Base-by-base conservation (phyloP, 352 stramenopile genomes). In the Ochromonadaceae sp. region DNA sequence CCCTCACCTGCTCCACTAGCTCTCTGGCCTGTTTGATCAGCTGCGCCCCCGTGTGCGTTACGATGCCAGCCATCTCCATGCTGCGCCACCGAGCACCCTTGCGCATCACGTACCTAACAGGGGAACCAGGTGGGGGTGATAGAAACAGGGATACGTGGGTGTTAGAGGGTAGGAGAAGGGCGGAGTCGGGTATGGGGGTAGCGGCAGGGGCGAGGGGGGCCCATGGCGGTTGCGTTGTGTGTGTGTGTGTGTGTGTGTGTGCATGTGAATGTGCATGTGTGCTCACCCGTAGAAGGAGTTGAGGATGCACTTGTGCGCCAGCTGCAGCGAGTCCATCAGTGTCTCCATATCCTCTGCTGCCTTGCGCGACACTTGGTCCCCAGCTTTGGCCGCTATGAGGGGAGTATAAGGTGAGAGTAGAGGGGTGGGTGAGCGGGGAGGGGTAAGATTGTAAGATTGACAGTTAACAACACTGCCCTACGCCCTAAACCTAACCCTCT, bases 241-340 rank as follows among this genome's bases (percentile, higher is more conserved):
- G n/a, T n/a, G n/a, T n/a, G n/a, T n/a, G n/a, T n/a, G n/a, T n/a
- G n/a, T n/a, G n/a, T n/a, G n/a, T n/a, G n/a, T n/a, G n/a, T n/a
- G n/a, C n/a, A n/a, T n/a, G 43, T 30, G 55, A 47, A 61, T 26
- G 59, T 58, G 0, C 0, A 46, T 46, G 87, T n/a, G n/a, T n/a
- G n/a, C n/a, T n/a, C n/a, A n/a, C 14, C 94, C 94, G 68, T 99
- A 99, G 69, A 99, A 99, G 31, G 81, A 87, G 72, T 99, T 99
- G 0, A 99, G 74, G 73, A 99, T 99, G 77, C 94, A 99, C 76
- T 99, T 99, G 79, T 99, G 94, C 3, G 94, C 94, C 22, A 99
- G 81, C 80, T 99, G 94, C 14, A 99, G 77, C 12, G 90, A 98
- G 69, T 99, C 94, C 70, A 97, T 98, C 0, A 90, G 74, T 22